Evolutionary conservation across 179 eudicot species (phyloP), one percentile per base, ranked within the genome.

Genomic region (Amaranthus tricolor): DNA sequence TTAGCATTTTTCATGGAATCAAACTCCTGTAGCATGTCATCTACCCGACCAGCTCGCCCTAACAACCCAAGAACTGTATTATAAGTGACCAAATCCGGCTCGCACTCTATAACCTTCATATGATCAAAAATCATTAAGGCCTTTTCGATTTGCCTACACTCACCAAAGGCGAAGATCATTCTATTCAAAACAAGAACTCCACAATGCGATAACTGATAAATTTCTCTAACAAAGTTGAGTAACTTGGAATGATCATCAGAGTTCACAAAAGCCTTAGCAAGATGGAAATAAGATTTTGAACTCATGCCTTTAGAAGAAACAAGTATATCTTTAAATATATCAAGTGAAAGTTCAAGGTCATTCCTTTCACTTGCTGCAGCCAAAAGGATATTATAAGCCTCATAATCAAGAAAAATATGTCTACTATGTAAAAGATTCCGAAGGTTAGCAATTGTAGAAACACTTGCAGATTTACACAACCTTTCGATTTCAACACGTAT

Each of bases 61-160:
- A 94, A 81, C 68, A 88, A 81, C 71, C 82, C 84, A 53, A 94
- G 73, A 67, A 92, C 69, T 20, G 88, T 90, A 79, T 92, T 90
- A 71, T 85, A 94, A 55, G 98, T 92, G 75, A 90, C 55, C 75
- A 90, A 79, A 76, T 94, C 92, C 8, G 92, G 98, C 80, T 82
- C 81, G 78, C 87, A 84, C 43, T 82, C 79, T 48, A 79, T 65
- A 59, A 59, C 76, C 81, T 88, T 88, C 90, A 89, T 84, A 55
- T 83, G 78, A 70, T 84, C 80, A 83, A 81, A 90, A 52, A 90
- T 66, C 50, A 77, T 47, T 69, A 92, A 61, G 31, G 94, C 90
- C 77, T 86, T 92, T 14, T 90, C 88, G 57, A 76, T 73, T 77
- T 86, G 87, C 59, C 94, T 87, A 72, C 83, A 86, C 67, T 90